Evolutionary conservation across 208 protist genomes (phyloP), one percentile per base, ranked within the genome.

Genomic region (Tritrichomonas musculus): DNA sequence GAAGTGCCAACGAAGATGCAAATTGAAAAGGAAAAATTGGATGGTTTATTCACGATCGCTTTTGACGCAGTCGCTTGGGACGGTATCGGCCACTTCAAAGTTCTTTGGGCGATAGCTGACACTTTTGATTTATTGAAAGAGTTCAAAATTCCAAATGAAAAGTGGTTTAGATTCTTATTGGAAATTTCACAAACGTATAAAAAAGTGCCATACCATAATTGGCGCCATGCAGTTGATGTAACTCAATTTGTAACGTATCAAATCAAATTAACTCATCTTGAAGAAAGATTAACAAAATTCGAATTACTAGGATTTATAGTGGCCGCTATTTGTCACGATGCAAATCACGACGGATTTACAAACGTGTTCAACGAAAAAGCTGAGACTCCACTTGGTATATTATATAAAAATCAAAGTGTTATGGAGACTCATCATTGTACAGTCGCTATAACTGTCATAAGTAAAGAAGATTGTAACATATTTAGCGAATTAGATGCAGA

Each of bases 311-410:
- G 97, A 4, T 93, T 95, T 13, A 22, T 99, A 25, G 94, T 98
- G n/a, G 96, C 97, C 33, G 97, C 96, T 25, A 96, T 97, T 36
- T 96, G 98, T 82, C 98, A 99, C 95, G 98, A 99, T 96, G 97
- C 98, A 94, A 97, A 98, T 93, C 98, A 99, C 94, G 98, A 98
- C 2, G 98, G 98, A 44, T 93, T 98, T 53, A 98, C 98, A 95
- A 99, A 99, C 95, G 97, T 97, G 93, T 99, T 98, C 94, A 97
- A 98, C 94, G 95, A 97, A n/a, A 97, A 97, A 93, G 97, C 97
- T 20, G 95, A 96, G 84, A 95, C 97, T 11, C 96, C 96, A 93
- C 94, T 98, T 55, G 97, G 97, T 53, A 96, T 97, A 1, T 92
- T 53, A 41, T 96, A 96, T 94, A 96, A 96, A 82, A 95, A 96